Evolutionary conservation across 2,329 filamentous ascomycete species (phyloP), one percentile per base, ranked within the genome.

Genomic region (Hymenoscyphus occultus): DNA sequence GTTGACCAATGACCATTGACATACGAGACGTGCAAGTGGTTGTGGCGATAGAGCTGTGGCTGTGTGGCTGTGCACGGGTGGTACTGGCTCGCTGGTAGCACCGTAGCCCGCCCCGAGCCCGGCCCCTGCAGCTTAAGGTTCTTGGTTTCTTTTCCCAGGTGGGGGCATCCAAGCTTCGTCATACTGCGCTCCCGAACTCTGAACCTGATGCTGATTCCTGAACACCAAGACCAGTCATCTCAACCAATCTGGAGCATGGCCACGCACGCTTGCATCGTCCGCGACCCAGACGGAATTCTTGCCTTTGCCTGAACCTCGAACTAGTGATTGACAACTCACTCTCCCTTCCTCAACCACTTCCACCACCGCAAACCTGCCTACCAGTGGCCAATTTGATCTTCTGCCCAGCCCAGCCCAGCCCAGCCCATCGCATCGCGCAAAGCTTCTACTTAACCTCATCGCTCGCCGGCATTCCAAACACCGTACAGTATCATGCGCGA

Each of bases 401-500:
- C 32, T 14, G 31, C 54, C 54, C 22, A 31, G 10, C 22, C n/a
- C 16, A 39, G n/a, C n/a, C n/a, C 22, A 4, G 32, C 31, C 39
- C 16, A 39, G 13, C 35, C 57, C 39, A 59, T 12, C 39, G 10
- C 51, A 40, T 31, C 19, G 5, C 61, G n/a, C 13, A 13, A 31
- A n/a, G 35, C 32, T 19, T 16, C 32, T 35, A 7, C 19, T 13
- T 28, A 54, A 51, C 14, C 13, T 28, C 32, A 22, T 58, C 42
- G 42, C 35, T 42, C 10, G 22, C 28, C 51, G 56, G 48, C 42
- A 60, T 32, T 10, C 14, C 35, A 48, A 51, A 65, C 66, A 71
- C 65, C 59, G 73, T 73, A 71, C 67, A 63, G 28, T 28, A 28
- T 3, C 64, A 58, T 60, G 35, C 35, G 35, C 35, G 35, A 35